Evolutionary conservation across 805 yeast genomes (phyloP), one percentile per base, ranked within the genome.

Genomic region (Zygosaccharomyces bailii): DNA sequence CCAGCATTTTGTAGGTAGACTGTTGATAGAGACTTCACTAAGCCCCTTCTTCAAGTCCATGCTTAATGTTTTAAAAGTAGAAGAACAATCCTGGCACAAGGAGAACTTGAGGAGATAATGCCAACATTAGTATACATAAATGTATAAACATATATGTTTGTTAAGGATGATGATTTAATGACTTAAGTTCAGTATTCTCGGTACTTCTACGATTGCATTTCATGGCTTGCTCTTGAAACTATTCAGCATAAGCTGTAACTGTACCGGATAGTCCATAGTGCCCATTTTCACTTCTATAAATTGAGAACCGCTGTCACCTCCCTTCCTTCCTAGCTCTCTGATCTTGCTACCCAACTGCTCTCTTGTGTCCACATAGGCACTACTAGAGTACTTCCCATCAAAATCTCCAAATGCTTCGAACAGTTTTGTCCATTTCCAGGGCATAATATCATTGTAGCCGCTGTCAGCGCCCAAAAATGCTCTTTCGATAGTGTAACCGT

Each of bases 401-500:
- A 63, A 56, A 51, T 74, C 82, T 10, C 88, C 89, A 57, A 90
- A 84, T 13, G 78, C 75, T 45, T 76, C 71, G 51, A 86, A 75
- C 27, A 86, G 67, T 46, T 78, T 67, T 2, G 82, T 74, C 95
- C 95, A 89, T 50, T 83, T 72, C 96, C 96, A 90, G 47, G 73
- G 64, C 61, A 82, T 78, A 47, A 90, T 82, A 55, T 89, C 96
- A 63, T 90, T 90, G 65, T 89, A 90, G 1, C 75, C 65, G 60
- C 86, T 78, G 20, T 75, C 68, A 21, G 87, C 84, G 4, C 96
- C 97, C 59, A 81, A 77, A 54, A 90, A 86, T 18, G 82, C 78
- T 61, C 96, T 78, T 69, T 90, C 97, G 39, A 90, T 88, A 0
- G 96, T 84, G 68, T 90, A 90, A 1, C 97, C 97, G 45, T 76